Evolutionary conservation across 352 stramenopile species (phyloP).

Genomic region (Globisporangium canariense): DNA sequence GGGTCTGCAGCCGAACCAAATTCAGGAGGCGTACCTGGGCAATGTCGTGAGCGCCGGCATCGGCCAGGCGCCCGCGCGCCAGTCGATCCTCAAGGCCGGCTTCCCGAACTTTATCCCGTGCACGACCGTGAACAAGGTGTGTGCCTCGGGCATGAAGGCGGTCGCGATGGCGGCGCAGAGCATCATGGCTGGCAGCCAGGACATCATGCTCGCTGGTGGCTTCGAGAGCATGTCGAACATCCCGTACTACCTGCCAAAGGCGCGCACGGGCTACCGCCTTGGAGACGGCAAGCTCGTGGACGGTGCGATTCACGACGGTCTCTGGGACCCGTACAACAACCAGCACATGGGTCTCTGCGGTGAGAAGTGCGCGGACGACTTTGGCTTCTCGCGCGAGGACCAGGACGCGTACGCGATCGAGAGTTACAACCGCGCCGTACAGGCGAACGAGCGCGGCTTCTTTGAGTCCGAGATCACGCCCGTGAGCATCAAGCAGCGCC

Average conservation of each 20-base stretch:
- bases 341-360: slow-evolving; percentile 94
- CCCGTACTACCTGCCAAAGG: slow-evolving; percentile 95
- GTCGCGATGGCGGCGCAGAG: slow-evolving; percentile 83
- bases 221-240: slow-evolving; percentile 99
- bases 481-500: slow-evolving; percentile 79
- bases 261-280: slow-evolving; percentile 88
- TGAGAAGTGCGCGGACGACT: slow-evolving; percentile 93
- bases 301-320: slow-evolving; percentile 92
- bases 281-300: slow-evolving; percentile 90
- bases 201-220: slow-evolving; percentile 91
- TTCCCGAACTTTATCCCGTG: slow-evolving; percentile 92
- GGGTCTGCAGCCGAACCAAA: slow-evolving; percentile 61
- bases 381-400: slow-evolving; percentile 76
- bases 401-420: slow-evolving; percentile 95
- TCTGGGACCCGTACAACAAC: slow-evolving; percentile 98
- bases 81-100: slow-evolving; percentile 91
- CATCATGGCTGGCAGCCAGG: slow-evolving; percentile 83
- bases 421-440: slow-evolving; percentile 85
- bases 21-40: slow-evolving; percentile 97
- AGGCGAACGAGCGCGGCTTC: slow-evolving; percentile 80
- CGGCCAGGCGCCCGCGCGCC: slow-evolving; percentile 94
- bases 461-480: slow-evolving; percentile 90
- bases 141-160: slow-evolving; percentile 93
- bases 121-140: slow-evolving; percentile 99
- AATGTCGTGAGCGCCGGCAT: slow-evolving; percentile 97